Evolutionary conservation across 176 grass and related monocot species (phyloP).

Genomic region (Poa annua): DNA sequence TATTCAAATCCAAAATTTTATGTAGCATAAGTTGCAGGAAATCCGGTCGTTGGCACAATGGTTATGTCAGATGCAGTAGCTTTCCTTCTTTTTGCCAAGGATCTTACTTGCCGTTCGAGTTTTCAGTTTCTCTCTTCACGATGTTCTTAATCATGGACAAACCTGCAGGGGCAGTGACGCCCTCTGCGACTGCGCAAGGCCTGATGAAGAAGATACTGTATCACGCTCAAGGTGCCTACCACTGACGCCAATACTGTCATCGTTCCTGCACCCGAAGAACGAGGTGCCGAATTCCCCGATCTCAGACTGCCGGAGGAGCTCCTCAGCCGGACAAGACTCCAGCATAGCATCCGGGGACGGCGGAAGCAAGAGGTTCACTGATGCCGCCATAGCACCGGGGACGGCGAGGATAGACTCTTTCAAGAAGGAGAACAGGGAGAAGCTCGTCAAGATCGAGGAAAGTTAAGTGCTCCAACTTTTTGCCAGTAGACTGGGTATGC

Average conservation of each 20-base stretch:
- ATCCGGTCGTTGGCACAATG: neutral
- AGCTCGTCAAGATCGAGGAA: slow-evolving; percentile 85
- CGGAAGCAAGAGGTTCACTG: slow-evolving; percentile 57
- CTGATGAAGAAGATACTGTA: slow-evolving; percentile 52
- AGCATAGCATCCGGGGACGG: slow-evolving; percentile 42
- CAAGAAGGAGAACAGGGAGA: slow-evolving; percentile 71
- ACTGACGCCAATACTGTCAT: slow-evolving; percentile 65
- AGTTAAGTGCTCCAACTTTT: slow-evolving; percentile 72
- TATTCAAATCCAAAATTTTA: slow-evolving; percentile 34
- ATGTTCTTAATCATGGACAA: slow-evolving; percentile 35
- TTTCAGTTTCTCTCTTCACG: neutral
- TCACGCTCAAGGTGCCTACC: slow-evolving; percentile 68
- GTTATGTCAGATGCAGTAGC: neutral
- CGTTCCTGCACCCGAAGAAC: slow-evolving; percentile 51
- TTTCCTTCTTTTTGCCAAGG: neutral
- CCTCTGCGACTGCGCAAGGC: slow-evolving; percentile 44
- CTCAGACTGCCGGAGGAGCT: slow-evolving; percentile 72
- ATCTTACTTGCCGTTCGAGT: slow-evolving; percentile 5
- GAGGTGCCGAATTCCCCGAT: slow-evolving; percentile 59
- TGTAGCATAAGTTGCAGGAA: neutral
- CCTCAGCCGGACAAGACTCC: slow-evolving; percentile 49
- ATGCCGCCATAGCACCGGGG: neutral
- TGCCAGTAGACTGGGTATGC: slow-evolving; percentile 53
- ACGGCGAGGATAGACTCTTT: slow-evolving; percentile 53
- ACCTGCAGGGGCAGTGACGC: slow-evolving; percentile 46